Evolutionary conservation across 495 filamentous ascomycete species (phyloP).

Genomic region (Cercophora sp.): DNA sequence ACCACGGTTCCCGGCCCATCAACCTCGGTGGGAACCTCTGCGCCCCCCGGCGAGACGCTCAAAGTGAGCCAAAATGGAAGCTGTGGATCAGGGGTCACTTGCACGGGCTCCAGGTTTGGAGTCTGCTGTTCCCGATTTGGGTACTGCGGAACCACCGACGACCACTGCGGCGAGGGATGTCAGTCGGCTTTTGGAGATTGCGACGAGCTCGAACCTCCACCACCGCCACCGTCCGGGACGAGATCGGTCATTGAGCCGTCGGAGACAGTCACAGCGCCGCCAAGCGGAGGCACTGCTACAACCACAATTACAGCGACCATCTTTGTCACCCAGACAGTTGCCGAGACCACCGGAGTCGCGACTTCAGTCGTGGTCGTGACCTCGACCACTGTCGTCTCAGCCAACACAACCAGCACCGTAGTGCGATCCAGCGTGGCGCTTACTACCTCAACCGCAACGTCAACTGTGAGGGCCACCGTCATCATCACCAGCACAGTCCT

Average conservation of each 20-base stretch:
- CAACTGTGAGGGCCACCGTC: conserved; percentile 9
- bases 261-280: not conserved
- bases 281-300: not conserved
- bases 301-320: conserved; percentile 18
- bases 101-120: conserved; percentile 36
- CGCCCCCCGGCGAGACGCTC: not conserved
- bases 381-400: conserved; percentile 11
- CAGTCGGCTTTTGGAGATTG: conserved; percentile 35
- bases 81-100: conserved; percentile 39
- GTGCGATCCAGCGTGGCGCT: conserved; percentile 2
- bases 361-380: conserved; percentile 13
- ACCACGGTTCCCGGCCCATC: not conserved
- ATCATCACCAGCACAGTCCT: conserved; percentile 14
- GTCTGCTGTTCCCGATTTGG: conserved; percentile 41
- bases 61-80: conserved; percentile 30
- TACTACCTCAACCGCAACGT: conserved; percentile 8
- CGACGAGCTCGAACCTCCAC: conserved; percentile 2
- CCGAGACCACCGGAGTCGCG: conserved; percentile 2
- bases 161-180: conserved; percentile 39
- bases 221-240: not conserved
- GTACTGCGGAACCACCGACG: conserved; percentile 35
- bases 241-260: not conserved
- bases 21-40: not conserved
- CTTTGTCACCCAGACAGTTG: conserved; percentile 12
- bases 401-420: conserved; percentile 11